Base-by-base conservation (phyloP, 2,329 filamentous ascomycete species). In the Aureobasidium sp. region DNA sequence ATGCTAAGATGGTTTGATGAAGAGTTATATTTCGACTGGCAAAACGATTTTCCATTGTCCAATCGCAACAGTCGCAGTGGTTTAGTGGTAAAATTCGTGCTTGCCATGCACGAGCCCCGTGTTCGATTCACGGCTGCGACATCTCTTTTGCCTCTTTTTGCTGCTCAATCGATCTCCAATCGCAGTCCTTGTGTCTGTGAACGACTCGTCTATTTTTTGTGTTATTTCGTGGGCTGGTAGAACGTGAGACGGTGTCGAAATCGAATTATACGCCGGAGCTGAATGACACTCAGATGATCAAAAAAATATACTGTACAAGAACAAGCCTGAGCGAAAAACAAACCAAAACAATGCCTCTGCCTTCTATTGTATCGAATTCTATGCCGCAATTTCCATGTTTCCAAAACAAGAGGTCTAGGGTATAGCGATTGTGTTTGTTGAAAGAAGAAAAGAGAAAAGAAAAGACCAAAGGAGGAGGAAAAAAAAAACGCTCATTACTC, bases 51-150 rank as follows among this genome's bases (percentile, higher is more conserved):
- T 31, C 21, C 50, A 42, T 42, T n/a, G n/a, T 37, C 9, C 50
- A 54, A 54, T 40, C 4, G 31, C n/a, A 40, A 15, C 9, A 37
- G 55, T 58, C 55, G 55, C 55, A 58, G 55, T 58, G 55, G 55
- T 58, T 58, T 58, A 58, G 55, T 58, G 55, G 55, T 58, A 58
- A 58, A 58, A 58, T 58, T 58, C 55, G 55, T 58, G 42, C 42
- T 58, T 58, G 55, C 55, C 55, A 58, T 58, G 42, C 42, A 58
- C 55, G 55, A 58, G 55, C 55, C 55, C 55, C 55, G 55, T 58
- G 55, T 58, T 58, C 55, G 55, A 58, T 58, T 58, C 55, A 58
- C 55, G 55, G 55, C 55, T 58, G 55, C 55, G 55, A 58, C 55
- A 58, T n/a, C 7, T 31, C 4, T 33, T 43, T 55, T 33, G 6